Evolutionary conservation across 2,329 filamentous ascomycete species (phyloP).

Genomic region (Moelleriella libera): DNA sequence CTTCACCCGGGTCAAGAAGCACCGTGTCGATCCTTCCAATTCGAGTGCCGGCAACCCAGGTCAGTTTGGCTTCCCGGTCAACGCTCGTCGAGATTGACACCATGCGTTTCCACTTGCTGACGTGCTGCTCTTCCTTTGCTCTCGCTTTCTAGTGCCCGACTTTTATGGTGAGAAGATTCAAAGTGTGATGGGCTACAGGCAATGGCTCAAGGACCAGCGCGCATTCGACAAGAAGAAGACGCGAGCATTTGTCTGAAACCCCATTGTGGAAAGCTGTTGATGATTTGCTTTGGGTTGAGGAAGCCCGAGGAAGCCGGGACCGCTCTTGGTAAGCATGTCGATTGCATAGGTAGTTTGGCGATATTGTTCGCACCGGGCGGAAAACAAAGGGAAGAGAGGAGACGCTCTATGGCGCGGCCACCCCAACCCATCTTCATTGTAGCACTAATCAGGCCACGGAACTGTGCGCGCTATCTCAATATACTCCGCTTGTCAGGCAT

Average conservation of each 20-base stretch:
- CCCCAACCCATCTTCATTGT: no score
- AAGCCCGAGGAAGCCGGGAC: no score
- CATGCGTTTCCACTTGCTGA: background rate
- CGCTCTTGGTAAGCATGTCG: no score
- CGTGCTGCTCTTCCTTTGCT: background rate
- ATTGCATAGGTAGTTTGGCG: no score
- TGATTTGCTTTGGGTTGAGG: no score
- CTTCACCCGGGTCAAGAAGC: slow-evolving; percentile 79
- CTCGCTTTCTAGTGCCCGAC: slow-evolving; percentile 53
- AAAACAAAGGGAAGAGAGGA: no score
- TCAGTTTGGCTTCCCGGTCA: slow-evolving; percentile 12
- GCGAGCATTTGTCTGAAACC: slow-evolving; percentile 41
- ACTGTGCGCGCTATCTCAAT: no score
- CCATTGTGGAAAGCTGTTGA: background rate
- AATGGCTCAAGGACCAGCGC: slow-evolving; percentile 95
- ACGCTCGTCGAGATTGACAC: background rate
- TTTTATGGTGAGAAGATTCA: slow-evolving; percentile 99
- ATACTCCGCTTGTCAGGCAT: no score
- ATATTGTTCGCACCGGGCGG: no score
- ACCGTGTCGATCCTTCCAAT: slow-evolving; percentile 79
- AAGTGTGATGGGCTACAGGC: slow-evolving; percentile 78
- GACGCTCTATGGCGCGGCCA: no score
- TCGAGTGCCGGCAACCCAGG: slow-evolving; percentile 82
- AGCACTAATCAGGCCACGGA: no score
- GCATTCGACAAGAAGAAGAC: slow-evolving; percentile 95